These are phyloP conservation scores for Priceomyces castillae DNA, from an alignment of 805 yeast genomes.

Conservation along the genomic window DNA sequence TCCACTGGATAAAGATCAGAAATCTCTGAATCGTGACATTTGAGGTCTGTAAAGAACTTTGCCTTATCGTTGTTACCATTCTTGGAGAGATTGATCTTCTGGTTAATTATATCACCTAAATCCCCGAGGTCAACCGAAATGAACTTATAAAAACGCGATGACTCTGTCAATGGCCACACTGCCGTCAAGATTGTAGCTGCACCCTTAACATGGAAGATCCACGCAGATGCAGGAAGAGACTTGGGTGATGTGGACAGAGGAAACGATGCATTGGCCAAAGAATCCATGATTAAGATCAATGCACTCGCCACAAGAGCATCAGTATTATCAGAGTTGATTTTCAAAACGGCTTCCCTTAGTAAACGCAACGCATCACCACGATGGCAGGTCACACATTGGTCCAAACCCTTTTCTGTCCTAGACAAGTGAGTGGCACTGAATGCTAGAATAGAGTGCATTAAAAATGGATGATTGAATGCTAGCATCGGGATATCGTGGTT, in stretches of 20 bases:
- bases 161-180: conserved; percentile 79
- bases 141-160: conserved; percentile 42
- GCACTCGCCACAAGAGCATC: conserved; percentile 95
- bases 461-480: conserved; percentile 83
- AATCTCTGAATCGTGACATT: conserved; percentile 83
- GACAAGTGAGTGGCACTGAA: conserved; percentile 91
- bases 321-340: conserved; percentile 79
- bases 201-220: conserved; percentile 96
- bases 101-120: conserved; percentile 67
- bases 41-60: conserved; percentile 52
- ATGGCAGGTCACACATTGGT: conserved; percentile 79
- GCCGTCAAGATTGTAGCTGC: conserved; percentile 95
- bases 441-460: conserved; percentile 89
- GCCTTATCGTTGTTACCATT: conserved; percentile 8
- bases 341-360: conserved; percentile 79
- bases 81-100: conserved; percentile 28
- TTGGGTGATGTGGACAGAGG: conserved; percentile 50
- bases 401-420: conserved; percentile 70
- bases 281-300: conserved; percentile 84
- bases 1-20: conserved; percentile 85
- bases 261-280: conserved; percentile 82
- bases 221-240: conserved; percentile 86
- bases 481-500: conserved; percentile 80
- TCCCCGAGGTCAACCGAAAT: conserved; percentile 85
- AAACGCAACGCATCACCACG: conserved; percentile 82